These are phyloP conservation scores for Linnemannia schmuckeri DNA, from an alignment of 192 early-diverging fungal species.

Conservation along the genomic window DNA sequence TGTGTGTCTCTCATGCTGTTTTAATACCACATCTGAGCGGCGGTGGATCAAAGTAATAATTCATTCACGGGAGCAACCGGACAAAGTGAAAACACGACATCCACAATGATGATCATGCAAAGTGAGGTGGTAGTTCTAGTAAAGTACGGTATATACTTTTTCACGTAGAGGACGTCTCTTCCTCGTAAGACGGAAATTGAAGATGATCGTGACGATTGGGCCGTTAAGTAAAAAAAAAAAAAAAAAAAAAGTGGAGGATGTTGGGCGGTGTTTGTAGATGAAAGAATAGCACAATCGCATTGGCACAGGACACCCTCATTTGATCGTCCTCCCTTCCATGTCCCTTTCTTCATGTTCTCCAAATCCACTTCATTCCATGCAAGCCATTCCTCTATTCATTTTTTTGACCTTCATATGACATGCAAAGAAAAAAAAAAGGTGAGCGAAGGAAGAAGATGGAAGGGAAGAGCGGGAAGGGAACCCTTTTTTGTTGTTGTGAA, in stretches of 20 bases:
- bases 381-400: neutral
- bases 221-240: too few species aligned
- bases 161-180: neutral
- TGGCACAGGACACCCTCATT: neutral
- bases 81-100: neutral
- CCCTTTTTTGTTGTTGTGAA: neutral
- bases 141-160: neutral
- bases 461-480: neutral
- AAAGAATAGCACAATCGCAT: neutral
- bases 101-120: neutral
- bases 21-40: constrained; percentile 1
- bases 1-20: neutral
- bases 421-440: neutral
- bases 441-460: neutral
- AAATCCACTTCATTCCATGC: neutral
- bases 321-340: too few species aligned
- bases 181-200: neutral
- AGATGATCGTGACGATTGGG: neutral
- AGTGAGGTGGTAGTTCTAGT: neutral
- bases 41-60: neutral
- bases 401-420: constrained; percentile 2
- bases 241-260: too few species aligned
- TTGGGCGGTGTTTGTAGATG: too few species aligned
- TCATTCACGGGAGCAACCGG: neutral
- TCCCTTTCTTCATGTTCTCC: neutral